phyloP scores from a whole-genome alignment of 73 alveolate genomes.

The Tetrahymena malaccensis region DNA sequence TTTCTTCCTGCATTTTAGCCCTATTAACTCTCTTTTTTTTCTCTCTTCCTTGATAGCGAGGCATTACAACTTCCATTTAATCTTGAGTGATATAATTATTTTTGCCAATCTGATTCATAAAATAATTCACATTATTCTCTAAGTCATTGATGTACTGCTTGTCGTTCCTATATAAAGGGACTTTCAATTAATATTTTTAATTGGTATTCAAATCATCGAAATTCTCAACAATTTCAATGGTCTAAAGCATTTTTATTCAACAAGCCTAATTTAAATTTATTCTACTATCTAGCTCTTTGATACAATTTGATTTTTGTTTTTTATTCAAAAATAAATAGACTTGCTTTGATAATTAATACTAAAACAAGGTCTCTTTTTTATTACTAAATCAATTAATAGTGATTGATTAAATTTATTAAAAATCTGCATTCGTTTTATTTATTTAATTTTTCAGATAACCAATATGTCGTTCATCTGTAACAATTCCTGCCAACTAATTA shows the following conservation, averaged over 20 bases:
- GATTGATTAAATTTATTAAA: too few relatives aligned
- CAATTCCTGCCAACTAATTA: too few relatives aligned
- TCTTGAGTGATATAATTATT: not conserved
- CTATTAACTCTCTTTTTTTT: not conserved
- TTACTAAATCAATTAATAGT: too few relatives aligned
- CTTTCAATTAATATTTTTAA: not conserved
- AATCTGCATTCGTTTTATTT: not conserved
- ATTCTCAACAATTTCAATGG: not conserved
- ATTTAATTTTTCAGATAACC: not conserved
- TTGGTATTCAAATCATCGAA: not conserved
- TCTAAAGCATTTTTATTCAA: not conserved
- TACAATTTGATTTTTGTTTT: not conserved
- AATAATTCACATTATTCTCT: not conserved
- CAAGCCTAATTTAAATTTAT: too few relatives aligned
- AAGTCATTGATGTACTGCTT: not conserved
- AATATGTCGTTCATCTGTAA: not conserved
- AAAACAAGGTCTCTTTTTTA: not conserved
- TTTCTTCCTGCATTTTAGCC: not conserved
- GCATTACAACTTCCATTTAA: not conserved
- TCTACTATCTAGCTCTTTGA: not conserved
- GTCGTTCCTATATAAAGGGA: not conserved
- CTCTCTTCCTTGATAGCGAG: not conserved
- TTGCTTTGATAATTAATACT: not conserved
- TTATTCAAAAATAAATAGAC: not conserved
- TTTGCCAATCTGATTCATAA: not conserved